Evolutionary conservation across 805 yeast species (phyloP).

Genomic region (Zygoascus biomembranicola): DNA sequence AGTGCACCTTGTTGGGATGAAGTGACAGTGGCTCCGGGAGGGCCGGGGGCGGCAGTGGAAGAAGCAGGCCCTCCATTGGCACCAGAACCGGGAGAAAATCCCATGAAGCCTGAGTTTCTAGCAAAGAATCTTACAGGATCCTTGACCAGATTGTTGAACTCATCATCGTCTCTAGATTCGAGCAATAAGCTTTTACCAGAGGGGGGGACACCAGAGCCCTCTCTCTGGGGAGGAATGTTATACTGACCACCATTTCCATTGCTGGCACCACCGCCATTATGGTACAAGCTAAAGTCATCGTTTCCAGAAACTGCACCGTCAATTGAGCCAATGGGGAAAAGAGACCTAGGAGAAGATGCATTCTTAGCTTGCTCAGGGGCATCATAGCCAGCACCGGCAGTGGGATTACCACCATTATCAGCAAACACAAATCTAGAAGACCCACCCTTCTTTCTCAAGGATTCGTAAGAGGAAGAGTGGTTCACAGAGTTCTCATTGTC

Average conservation of each 20-base stretch:
- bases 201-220: constrained; percentile 4
- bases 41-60: background rate
- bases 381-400: background rate
- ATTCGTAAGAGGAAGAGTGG: background rate
- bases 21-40: background rate
- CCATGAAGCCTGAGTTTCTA: constrained; percentile 7
- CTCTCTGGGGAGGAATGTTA: background rate
- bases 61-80: background rate
- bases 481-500: background rate
- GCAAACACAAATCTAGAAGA: constrained; percentile 1
- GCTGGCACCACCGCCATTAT: background rate
- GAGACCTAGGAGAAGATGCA: background rate
- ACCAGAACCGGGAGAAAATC: constrained; percentile 1
- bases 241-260: background rate
- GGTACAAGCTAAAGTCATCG: background rate
- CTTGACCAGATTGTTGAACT: constrained; percentile 24
- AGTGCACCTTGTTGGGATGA: background rate
- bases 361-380: constrained; percentile 2
- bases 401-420: background rate
- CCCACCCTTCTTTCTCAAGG: background rate
- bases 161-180: constrained; percentile 25
- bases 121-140: constrained; percentile 23
- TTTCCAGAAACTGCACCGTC: background rate
- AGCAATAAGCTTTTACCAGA: constrained; percentile 25
- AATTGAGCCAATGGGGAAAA: constrained; percentile 2